Conservation (phyloP, 768 basidiomycete genomes). For the Gymnopilus dilepis region DNA sequence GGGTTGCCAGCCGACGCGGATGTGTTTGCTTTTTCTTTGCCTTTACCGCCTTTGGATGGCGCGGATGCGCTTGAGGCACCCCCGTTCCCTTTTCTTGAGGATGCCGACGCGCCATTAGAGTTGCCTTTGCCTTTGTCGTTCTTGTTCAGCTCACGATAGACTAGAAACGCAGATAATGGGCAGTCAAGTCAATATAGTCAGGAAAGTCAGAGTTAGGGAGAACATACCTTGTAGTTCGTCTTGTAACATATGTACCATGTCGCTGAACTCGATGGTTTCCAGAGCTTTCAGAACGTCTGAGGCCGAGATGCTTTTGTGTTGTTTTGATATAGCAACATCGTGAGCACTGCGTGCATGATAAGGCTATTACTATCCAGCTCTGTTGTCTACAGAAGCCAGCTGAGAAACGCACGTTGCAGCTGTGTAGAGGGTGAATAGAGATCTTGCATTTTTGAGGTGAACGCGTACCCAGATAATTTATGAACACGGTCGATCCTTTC, state of each 20-base stretch:
- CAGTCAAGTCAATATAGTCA: no score
- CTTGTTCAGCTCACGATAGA: conserved; percentile 68
- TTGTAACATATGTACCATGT: conserved; percentile 67
- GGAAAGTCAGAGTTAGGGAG: no score
- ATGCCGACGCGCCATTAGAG: conserved; percentile 29
- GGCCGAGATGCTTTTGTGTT: conserved; percentile 88
- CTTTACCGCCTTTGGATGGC: conserved; percentile 36
- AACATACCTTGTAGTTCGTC: conserved; percentile 65
- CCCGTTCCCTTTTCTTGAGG: conserved; percentile 26
- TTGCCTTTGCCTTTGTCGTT: conserved; percentile 59
- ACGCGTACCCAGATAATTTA: conserved; percentile 85
- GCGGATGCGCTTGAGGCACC: conserved; percentile 26
- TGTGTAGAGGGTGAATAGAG: conserved; percentile 23
- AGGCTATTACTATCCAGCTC: conserved; percentile 18
- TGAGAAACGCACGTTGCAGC: conserved; percentile 52
- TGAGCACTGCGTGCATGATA: conserved; percentile 63
- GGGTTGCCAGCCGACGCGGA: conserved; percentile 19
- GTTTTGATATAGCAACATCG: conserved; percentile 82
- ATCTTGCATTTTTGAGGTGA: neutral
- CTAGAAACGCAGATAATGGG: no score
- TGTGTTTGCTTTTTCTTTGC: conserved; percentile 40
- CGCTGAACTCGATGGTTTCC: conserved; percentile 77
- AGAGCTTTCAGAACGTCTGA: conserved; percentile 90
- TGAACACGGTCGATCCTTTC: conserved; percentile 93
- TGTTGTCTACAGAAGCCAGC: neutral